Conservation (phyloP, 225 moss, liverwort and hornwort species). For the Pseudisothecium myosuroides region DNA sequence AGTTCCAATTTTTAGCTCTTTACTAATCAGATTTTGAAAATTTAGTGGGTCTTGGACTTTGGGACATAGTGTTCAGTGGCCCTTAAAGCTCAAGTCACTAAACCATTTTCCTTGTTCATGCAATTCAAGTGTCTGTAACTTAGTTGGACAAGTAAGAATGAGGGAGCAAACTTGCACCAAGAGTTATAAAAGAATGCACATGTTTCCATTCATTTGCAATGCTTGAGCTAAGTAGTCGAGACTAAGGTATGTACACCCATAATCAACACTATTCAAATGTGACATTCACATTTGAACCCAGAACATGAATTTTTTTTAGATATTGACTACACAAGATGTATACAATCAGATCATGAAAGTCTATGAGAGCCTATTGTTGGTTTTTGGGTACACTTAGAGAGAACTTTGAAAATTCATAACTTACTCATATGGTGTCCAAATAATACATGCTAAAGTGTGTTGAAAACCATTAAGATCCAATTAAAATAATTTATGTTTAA, state of each 20-base stretch:
- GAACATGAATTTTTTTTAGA: fast-evolving
- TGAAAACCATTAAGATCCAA: background rate
- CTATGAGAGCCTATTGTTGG: background rate
- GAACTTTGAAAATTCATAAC: background rate
- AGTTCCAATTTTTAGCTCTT: background rate
- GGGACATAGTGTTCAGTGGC: background rate
- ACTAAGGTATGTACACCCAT: background rate
- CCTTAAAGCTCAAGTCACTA: background rate
- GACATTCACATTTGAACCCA: background rate
- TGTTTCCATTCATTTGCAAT: background rate
- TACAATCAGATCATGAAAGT: background rate
- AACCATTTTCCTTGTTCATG: background rate
- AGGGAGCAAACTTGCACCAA: fast-evolving
- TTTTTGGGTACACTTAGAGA: background rate
- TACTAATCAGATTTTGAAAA: background rate
- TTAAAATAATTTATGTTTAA: too few species aligned
- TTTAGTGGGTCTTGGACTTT: background rate
- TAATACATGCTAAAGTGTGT: background rate
- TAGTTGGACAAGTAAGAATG: background rate
- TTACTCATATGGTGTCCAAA: background rate
- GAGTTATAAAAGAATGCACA: background rate
- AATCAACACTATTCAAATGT: background rate
- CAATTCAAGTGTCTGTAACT: too few species aligned
- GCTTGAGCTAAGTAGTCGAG: background rate
- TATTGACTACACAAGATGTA: background rate